These are phyloP conservation scores for Monascus ruber DNA, from an alignment of 2,329 filamentous ascomycete species.

Conservation along the genomic window DNA sequence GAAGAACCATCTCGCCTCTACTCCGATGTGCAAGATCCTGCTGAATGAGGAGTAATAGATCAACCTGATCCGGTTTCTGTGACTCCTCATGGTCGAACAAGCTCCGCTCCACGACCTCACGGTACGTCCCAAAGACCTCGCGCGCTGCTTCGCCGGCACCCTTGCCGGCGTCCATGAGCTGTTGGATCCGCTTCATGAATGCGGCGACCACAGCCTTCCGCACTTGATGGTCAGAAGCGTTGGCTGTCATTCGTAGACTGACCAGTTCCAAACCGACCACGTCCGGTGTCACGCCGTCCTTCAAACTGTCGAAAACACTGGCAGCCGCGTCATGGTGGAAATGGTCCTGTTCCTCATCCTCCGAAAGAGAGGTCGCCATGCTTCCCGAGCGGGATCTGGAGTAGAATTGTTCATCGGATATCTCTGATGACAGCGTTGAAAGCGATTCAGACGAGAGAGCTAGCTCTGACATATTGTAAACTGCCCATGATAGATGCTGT, in stretches of 20 bases:
- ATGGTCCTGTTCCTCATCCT: slow-evolving; percentile 46
- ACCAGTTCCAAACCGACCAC: slow-evolving; percentile 92
- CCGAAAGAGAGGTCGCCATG: slow-evolving; percentile 62
- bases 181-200: slow-evolving; percentile 69
- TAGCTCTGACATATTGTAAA: slow-evolving; percentile 42
- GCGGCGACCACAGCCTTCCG: slow-evolving; percentile 75
- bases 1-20: slow-evolving; percentile 57
- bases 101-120: slow-evolving; percentile 47
- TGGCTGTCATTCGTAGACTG: slow-evolving; percentile 78
- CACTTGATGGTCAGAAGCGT: slow-evolving; percentile 81
- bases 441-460: slow-evolving; percentile 44
- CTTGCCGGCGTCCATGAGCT: slow-evolving; percentile 50
- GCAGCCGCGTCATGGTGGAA: slow-evolving; percentile 84
- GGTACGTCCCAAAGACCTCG: slow-evolving; percentile 52
- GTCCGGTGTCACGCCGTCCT: slow-evolving; percentile 58
- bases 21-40: slow-evolving; percentile 58
- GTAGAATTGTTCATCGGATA: slow-evolving; percentile 30
- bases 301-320: slow-evolving; percentile 76
- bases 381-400: slow-evolving; percentile 53
- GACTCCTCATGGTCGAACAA: slow-evolving; percentile 46
- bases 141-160: slow-evolving; percentile 56
- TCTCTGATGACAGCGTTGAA: slow-evolving; percentile 50
- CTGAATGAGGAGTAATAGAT: slow-evolving; percentile 74
- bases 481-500: slow-evolving; percentile 13
- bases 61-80: slow-evolving; percentile 60